phyloP scores from a whole-genome alignment of 768 basidiomycete species.

The Boletus edulis region DNA sequence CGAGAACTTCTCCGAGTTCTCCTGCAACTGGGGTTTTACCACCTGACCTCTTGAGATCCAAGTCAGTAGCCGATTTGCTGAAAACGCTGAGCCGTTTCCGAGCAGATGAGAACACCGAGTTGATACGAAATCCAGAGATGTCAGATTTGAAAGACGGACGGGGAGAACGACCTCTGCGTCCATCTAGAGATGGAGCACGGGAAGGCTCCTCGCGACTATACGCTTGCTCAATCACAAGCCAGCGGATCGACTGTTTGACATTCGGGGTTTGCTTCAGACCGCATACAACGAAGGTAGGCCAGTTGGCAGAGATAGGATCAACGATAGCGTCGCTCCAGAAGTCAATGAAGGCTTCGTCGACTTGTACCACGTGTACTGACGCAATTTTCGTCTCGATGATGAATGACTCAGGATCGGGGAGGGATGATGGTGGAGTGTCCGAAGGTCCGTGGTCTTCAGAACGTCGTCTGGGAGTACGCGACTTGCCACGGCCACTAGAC shows the following conservation, averaged over 20 bases:
- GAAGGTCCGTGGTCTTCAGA: slow-evolving; percentile 19
- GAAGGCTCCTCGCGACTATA: slow-evolving; percentile 39
- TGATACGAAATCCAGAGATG: slow-evolving; percentile 34
- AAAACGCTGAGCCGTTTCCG: slow-evolving; percentile 70
- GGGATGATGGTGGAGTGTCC: slow-evolving; percentile 18
- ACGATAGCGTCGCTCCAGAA: slow-evolving; percentile 76
- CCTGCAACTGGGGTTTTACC: slow-evolving; percentile 46
- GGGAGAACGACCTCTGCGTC: slow-evolving; percentile 35
- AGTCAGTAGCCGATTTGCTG: slow-evolving; percentile 24
- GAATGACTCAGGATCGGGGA: slow-evolving; percentile 8
- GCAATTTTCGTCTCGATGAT: slow-evolving; percentile 40
- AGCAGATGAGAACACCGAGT: slow-evolving; percentile 46
- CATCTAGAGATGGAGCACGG: slow-evolving; percentile 27
- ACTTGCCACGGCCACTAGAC: slow-evolving; percentile 32
- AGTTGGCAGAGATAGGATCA: slow-evolving; percentile 61
- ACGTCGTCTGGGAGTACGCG: slow-evolving; percentile 23
- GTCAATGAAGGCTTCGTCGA: slow-evolving; percentile 82
- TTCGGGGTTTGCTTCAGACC: slow-evolving; percentile 48
- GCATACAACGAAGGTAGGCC: slow-evolving; percentile 72
- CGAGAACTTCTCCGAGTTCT: slow-evolving; percentile 69
- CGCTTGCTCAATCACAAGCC: slow-evolving; percentile 69
- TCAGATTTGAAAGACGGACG: slow-evolving; percentile 46
- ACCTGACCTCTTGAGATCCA: slow-evolving; percentile 25
- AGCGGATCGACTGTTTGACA: slow-evolving; percentile 40
- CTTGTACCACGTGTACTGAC: slow-evolving; percentile 41